Evolutionary conservation across 768 basidiomycete genomes (phyloP), one percentile per base, ranked within the genome.

Genomic region (Mycena capillaripes): DNA sequence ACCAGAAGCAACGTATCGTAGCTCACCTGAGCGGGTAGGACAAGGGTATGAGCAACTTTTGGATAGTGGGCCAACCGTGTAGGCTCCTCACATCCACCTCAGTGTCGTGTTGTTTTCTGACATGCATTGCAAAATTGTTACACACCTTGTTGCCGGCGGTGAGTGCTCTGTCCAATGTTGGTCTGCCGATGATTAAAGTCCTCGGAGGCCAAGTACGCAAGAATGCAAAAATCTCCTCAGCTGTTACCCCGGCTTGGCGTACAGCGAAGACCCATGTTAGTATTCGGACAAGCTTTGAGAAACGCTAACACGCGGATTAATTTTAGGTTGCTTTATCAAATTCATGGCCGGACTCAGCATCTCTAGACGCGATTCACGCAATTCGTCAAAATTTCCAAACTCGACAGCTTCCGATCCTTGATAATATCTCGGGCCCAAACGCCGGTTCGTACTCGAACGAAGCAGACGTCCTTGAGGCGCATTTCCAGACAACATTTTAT

Each of bases 251-350:
- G 4, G 80, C 77, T 27, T 84, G 84, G 84, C 72, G 84, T 60
- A 78, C 76, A 2, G 84, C 84, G 0, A 84, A 84, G 73, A 78
- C 80, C 29, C 84, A 83, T 61, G 84, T 84, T 58, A 52, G 81
- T 73, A 16, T 25, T 34, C 25, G 23, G 7, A n/a, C n/a, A n/a
- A n/a, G n/a, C n/a, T 5, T 12, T 42, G 23, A 19, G 21, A 56
- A 30, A 3, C 50, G 2, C 34, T 25, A 6, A 57, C 36, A 36
- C 34, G 7, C 7, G 10, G 14, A 2, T 17, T 14, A 10, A 19
- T 23, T 10, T 2, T 12, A 4, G 4, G 5, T 40, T 78, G 78
- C 23, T n/a, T n/a, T n/a, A n/a, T 80, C 0, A 48, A 76, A 17
- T 6, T 79, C n/a, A 50, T 55, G 4, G 76, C 71, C 50, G 0